These are phyloP conservation scores for Glycine tomentella DNA, from an alignment of 306 rosid species.

Conservation along the genomic window DNA sequence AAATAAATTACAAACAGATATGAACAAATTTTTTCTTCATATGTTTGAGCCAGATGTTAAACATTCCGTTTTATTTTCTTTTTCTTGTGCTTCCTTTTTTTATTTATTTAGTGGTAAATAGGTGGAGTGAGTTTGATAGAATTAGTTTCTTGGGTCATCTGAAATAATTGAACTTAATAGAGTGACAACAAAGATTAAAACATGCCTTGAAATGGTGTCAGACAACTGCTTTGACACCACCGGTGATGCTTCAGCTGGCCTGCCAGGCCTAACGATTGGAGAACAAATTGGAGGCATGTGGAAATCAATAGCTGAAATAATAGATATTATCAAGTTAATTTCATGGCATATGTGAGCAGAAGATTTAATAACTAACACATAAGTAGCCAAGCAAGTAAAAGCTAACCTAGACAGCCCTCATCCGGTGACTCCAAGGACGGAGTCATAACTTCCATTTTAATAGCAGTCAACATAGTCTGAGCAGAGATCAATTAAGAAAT, in stretches of 20 bases:
- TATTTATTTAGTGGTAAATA: not conserved
- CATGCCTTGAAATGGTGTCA: conserved; percentile 83
- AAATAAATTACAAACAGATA: conserved; percentile 9
- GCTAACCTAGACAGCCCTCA: conserved; percentile 87
- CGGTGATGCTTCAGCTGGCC: conserved; percentile 92
- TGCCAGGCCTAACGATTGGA: conserved; percentile 92
- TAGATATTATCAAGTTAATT: conserved; percentile 24
- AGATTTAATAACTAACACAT: conserved; percentile 15
- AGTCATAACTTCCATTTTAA: conserved; percentile 93
- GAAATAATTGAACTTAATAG: not conserved
- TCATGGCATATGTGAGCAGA: conserved; percentile 13
- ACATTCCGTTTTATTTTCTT: not conserved
- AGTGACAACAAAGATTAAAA: conserved; percentile 25
- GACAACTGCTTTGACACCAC: conserved; percentile 88
- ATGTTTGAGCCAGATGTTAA: conserved; percentile 4
- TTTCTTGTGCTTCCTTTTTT: not conserved
- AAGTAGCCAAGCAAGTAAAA: conserved; percentile 23
- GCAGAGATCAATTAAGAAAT: conserved; percentile 19
- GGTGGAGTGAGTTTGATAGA: not conserved
- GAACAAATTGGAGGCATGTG: conserved; percentile 97
- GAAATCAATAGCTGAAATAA: conserved; percentile 77
- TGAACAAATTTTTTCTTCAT: not conserved
- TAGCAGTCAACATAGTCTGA: conserved; percentile 92
- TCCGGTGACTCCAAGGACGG: conserved; percentile 78
- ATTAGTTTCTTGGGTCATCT: conserved; percentile 23